Conservation (phyloP, 768 basidiomycete species). For the Clitopilus hobsonii region DNA sequence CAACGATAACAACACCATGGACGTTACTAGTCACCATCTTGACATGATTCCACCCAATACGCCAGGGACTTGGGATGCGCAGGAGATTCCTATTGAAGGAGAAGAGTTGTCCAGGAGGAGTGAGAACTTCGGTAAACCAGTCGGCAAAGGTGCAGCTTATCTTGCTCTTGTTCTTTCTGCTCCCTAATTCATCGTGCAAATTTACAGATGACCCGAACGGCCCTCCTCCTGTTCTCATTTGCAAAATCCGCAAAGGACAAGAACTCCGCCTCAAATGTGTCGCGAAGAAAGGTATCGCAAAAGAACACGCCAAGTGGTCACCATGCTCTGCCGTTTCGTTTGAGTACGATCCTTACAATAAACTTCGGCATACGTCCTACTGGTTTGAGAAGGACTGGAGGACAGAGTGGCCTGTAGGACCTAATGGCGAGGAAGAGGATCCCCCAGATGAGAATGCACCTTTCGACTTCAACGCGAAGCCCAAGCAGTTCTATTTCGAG, state of each 20-base stretch:
- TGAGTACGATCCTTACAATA: slow-evolving; percentile 98
- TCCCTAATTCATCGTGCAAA: slow-evolving; percentile 6
- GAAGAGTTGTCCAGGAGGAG: slow-evolving; percentile 74
- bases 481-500: slow-evolving; percentile 89
- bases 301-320: slow-evolving; percentile 99
- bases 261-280: slow-evolving; percentile 81
- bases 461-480: slow-evolving; percentile 87
- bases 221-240: slow-evolving; percentile 69
- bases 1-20: slow-evolving; percentile 68
- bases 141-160: slow-evolving; percentile 62
- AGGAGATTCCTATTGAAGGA: slow-evolving; percentile 39
- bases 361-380: slow-evolving; percentile 90
- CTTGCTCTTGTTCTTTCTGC: slow-evolving; percentile 1
- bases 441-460: slow-evolving; percentile 71
- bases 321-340: slow-evolving; percentile 93
- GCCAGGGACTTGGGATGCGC: slow-evolving; percentile 21
- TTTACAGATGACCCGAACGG: slow-evolving; percentile 51
- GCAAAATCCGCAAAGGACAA: slow-evolving; percentile 92
- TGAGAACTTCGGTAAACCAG: slow-evolving; percentile 74
- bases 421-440: slow-evolving; percentile 84
- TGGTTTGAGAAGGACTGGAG: slow-evolving; percentile 86
- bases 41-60: slow-evolving; percentile 47
- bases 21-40: slow-evolving; percentile 83
- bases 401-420: slow-evolving; percentile 87
- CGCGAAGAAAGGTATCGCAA: slow-evolving; percentile 97